These are phyloP conservation scores for Euphrasia arctica DNA, from an alignment of 305 asterid species.

Conservation along the genomic window DNA sequence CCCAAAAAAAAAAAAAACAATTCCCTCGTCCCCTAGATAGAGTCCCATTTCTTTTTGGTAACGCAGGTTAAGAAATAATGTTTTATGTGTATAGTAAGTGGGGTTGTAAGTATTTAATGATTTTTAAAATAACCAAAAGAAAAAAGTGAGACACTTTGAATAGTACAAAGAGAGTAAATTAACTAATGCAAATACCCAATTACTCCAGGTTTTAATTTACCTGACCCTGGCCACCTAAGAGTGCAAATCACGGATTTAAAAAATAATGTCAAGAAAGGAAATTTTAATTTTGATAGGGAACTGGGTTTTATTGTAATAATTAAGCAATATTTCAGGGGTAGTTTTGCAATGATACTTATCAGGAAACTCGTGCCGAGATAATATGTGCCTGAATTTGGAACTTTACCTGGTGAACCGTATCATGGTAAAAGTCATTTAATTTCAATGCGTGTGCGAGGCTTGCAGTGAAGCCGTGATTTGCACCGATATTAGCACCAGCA, in stretches of 20 bases:
- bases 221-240: not conserved
- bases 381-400: constrained; percentile 7
- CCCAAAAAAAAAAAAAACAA: not conserved
- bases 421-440: constrained; percentile 89
- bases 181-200: too few relatives aligned
- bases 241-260: not conserved
- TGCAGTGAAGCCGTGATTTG: constrained; percentile 62
- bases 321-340: not conserved
- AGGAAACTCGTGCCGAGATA: not conserved
- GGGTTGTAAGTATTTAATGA: too few relatives aligned
- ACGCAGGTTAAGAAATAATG: too few relatives aligned
- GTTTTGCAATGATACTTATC: not conserved
- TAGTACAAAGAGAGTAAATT: too few relatives aligned
- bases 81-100: too few relatives aligned
- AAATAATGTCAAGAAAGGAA: not conserved
- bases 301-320: not conserved
- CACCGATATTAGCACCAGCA: constrained; percentile 93
- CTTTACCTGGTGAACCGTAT: constrained; percentile 95
- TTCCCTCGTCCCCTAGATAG: too few relatives aligned
- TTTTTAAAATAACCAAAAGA: too few relatives aligned
- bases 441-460: constrained; percentile 90
- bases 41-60: too few relatives aligned
- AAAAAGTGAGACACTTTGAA: too few relatives aligned
- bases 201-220: too few relatives aligned
- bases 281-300: not conserved